Conservation (phyloP, 495 filamentous ascomycete species). For the Tuber magnatum region DNA sequence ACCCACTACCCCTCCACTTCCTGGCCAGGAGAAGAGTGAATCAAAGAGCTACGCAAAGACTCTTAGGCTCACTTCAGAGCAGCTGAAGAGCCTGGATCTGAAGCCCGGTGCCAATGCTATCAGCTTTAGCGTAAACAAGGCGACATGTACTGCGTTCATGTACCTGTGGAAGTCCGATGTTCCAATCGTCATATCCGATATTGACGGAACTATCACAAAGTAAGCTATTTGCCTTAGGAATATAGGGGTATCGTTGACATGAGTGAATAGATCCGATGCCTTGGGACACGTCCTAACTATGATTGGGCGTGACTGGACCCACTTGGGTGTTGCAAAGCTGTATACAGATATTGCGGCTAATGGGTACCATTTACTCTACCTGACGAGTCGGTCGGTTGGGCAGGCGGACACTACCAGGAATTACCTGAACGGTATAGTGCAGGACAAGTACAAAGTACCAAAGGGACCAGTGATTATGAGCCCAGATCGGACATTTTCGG, state of each 20-base stretch:
- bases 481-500: slow-evolving; percentile 93
- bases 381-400: slow-evolving; percentile 88
- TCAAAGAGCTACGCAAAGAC: slow-evolving; percentile 92
- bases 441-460: slow-evolving; percentile 79
- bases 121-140: slow-evolving; percentile 92
- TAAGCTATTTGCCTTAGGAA: slow-evolving; percentile 36
- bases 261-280: slow-evolving; percentile 62
- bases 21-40: slow-evolving; percentile 44
- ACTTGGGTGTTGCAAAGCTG: slow-evolving; percentile 89
- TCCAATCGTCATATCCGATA: slow-evolving; percentile 95
- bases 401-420: slow-evolving; percentile 85
- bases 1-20: slow-evolving; percentile 63
- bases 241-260: slow-evolving; percentile 1
- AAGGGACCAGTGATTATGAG: slow-evolving; percentile 90
- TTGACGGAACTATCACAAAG: slow-evolving; percentile 98
- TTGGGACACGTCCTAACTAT: slow-evolving; percentile 96
- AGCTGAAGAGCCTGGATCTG: slow-evolving; percentile 78
- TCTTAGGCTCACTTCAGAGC: slow-evolving; percentile 88
- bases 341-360: slow-evolving; percentile 94
- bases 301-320: slow-evolving; percentile 98
- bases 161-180: slow-evolving; percentile 83
- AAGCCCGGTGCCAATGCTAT: slow-evolving; percentile 81
- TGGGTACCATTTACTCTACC: slow-evolving; percentile 97
- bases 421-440: slow-evolving; percentile 81
- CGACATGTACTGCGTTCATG: slow-evolving; percentile 85